A percentile compares a stretch with the other conserved stretches of the same genome.
These are phyloP conservation scores for Parachlorella kessleri DNA, from an alignment of 139 green algal genomes.

Conservation along the genomic window DNA sequence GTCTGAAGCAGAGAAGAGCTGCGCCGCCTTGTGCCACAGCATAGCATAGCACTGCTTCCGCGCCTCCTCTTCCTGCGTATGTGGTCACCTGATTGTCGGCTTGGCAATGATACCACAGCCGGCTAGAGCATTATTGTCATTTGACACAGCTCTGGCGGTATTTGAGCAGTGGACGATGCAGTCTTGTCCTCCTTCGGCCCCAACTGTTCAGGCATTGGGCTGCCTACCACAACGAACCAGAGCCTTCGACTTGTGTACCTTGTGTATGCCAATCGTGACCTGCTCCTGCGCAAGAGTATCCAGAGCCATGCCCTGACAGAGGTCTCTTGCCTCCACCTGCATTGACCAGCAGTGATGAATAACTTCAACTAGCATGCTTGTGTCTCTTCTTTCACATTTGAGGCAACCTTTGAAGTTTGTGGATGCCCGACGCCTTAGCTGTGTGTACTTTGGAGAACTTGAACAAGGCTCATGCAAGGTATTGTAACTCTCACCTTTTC, in stretches of 20 bases:
- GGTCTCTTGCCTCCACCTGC: background rate
- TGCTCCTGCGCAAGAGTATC: slow-evolving; percentile 4
- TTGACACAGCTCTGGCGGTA: too few relatives aligned
- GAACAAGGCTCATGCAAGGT: background rate
- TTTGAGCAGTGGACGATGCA: too few relatives aligned
- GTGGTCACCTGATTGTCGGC: too few relatives aligned
- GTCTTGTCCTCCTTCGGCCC: too few relatives aligned
- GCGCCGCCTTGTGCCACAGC: slow-evolving; percentile 14
- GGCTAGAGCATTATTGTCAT: too few relatives aligned
- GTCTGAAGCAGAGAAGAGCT: background rate
- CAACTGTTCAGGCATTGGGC: too few relatives aligned
- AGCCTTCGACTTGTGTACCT: too few relatives aligned
- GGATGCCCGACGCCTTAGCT: background rate
- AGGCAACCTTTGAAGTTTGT: background rate
- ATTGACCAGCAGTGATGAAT: background rate
- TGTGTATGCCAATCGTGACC: background rate
- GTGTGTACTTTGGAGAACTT: background rate
- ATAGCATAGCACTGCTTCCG: background rate
- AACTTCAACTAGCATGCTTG: background rate
- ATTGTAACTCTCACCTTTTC: background rate
- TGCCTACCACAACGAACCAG: too few relatives aligned
- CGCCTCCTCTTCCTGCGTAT: background rate
- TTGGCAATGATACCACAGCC: too few relatives aligned
- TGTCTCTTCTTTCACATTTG: background rate
- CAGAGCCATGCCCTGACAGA: slow-evolving; percentile 6